Evolutionary conservation across 305 asterid species (phyloP), one percentile per base, ranked within the genome.

Genomic region (Fraxinus velutina): DNA sequence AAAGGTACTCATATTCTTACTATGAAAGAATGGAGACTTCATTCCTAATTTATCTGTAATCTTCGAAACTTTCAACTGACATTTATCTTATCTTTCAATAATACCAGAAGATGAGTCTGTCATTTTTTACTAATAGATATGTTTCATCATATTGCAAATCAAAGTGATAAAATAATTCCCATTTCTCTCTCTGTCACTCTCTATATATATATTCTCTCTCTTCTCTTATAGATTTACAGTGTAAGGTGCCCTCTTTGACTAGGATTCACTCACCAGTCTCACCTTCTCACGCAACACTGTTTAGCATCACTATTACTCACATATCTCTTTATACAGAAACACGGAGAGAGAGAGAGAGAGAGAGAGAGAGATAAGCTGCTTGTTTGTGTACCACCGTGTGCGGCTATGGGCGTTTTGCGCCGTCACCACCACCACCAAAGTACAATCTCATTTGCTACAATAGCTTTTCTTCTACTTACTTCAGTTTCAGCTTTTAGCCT

Each of bases 401-500:
- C 33, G 72, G 34, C 72, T 15, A 64, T 64, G 72, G 72, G 72
- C 33, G 34, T 64, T 22, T 24, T 64, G 78, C 85, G 88, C 84
- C 62, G 87, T 83, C 89, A 27, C 30, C 30, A 85, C 75, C 87
- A 79, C 76, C 88, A 79, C 73, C 88, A n/a, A 37, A 83, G 77
- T 0, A 44, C 88, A 0, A 88, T 89, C 71, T 88, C 94, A 19
- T 79, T 91, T 7, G 90, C 95, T 57, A 64, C 72, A 64, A 73
- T 91, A 6, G 87, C 92, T 29, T 88, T 92, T 79, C 92, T 92
- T 62, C 85, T 93, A 12, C 91, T 93, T 8, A 77, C 92, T 72
- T 86, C 92, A 15, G 85, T 83, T 55, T 80, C 97, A 5, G 87
- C 88, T 79, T 80, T 87, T 2, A 73, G 83, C 5, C 83, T 85